Evolutionary conservation across 2,329 filamentous ascomycete genomes (phyloP).

Genomic region (Alternaria postmessia): DNA sequence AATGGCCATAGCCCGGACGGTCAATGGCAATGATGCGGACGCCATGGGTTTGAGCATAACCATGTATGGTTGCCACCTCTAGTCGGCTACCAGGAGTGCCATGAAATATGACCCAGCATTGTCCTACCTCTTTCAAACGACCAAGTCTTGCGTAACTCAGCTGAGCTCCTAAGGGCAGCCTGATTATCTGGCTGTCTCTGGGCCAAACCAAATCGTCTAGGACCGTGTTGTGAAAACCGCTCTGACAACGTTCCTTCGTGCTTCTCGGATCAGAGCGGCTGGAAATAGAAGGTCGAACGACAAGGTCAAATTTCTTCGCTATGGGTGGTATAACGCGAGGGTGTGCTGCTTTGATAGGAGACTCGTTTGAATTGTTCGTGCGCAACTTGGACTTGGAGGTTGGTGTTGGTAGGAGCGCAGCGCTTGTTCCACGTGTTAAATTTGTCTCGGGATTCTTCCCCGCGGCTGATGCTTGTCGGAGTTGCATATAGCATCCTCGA

Average conservation of each 20-base stretch:
- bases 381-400: background rate
- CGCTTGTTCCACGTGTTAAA: too few species aligned
- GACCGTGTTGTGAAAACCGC: background rate
- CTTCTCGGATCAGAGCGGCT: background rate
- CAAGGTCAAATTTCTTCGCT: background rate
- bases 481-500: background rate
- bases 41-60: background rate
- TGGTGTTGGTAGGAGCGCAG: background rate
- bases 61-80: background rate
- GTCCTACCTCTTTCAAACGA: background rate
- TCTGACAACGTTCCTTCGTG: background rate
- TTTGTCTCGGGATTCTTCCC: background rate
- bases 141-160: constrained; percentile 7
- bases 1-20: background rate
- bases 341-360: background rate
- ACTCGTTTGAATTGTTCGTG: background rate
- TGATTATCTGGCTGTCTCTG: background rate
- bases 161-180: background rate
- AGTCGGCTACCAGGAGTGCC: constrained; percentile 5
- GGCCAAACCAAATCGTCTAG: background rate
- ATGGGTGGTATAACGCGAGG: background rate
- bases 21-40: background rate
- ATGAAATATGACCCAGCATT: constrained; percentile 3
- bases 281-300: background rate
- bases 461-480: background rate